phyloP scores from a whole-genome alignment of 257 asterid species.

The Nicotiana noctiflora region DNA sequence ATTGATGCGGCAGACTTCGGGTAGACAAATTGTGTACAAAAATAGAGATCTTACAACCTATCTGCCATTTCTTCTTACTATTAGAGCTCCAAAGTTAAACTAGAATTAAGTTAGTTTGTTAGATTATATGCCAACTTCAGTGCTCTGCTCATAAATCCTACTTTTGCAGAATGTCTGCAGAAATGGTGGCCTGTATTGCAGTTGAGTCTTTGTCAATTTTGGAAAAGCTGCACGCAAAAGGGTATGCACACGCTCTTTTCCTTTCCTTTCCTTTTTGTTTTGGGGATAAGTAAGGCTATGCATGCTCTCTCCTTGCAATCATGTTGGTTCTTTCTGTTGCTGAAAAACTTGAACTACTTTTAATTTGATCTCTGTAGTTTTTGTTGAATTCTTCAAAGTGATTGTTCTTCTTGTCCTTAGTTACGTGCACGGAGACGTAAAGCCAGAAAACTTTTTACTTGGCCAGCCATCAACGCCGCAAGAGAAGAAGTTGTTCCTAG shows the following conservation, averaged over 20 bases:
- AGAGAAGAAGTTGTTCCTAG: constrained; percentile 47
- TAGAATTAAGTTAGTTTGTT: no score
- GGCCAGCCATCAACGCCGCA: constrained; percentile 40
- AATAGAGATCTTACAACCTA: no score
- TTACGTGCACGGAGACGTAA: constrained; percentile 48
- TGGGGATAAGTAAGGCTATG: neutral
- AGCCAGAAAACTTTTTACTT: constrained; percentile 46
- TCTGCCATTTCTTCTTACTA: no score
- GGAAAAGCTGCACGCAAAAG: constrained; percentile 40
- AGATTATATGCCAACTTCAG: no score
- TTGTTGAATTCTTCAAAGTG: constrained; percentile 1
- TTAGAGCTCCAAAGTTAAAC: no score
- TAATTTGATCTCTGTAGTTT: neutral
- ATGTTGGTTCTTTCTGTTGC: constrained; percentile 1
- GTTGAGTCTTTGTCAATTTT: constrained; percentile 39
- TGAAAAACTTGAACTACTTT: neutral
- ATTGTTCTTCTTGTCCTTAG: constrained; percentile 7
- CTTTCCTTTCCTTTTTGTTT: neutral
- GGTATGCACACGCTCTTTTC: constrained; percentile 19
- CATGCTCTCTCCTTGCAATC: neutral
- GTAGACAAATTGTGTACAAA: no score
- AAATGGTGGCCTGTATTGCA: constrained; percentile 48
- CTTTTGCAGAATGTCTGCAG: constrained; percentile 33
- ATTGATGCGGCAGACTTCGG: no score
- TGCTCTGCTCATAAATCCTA: neutral